A percentile compares a stretch with the other conserved stretches of the same genome.
phyloP scores from a whole-genome alignment of 2,329 filamentous ascomycete species.

The Nothophoma quercina region DNA sequence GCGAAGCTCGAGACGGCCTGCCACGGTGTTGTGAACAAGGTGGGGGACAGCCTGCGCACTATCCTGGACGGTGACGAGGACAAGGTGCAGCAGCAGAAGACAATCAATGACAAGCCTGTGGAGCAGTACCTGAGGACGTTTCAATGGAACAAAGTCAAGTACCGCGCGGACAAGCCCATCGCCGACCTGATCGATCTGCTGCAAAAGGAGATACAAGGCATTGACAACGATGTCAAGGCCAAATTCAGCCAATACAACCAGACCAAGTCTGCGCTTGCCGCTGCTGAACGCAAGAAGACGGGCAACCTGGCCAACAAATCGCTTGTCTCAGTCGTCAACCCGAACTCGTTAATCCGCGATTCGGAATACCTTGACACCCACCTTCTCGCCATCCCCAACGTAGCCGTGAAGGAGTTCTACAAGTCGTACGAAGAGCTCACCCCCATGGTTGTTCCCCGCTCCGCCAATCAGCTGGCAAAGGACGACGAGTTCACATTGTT shows the following conservation, averaged over 20 bases:
- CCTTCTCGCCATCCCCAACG: slow-evolving; percentile 84
- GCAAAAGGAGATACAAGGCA: slow-evolving; percentile 90
- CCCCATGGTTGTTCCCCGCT: slow-evolving; percentile 93
- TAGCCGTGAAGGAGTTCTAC: slow-evolving; percentile 84
- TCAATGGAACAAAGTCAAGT: slow-evolving; percentile 97
- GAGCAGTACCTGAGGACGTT: slow-evolving; percentile 91
- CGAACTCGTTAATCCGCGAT: slow-evolving; percentile 75
- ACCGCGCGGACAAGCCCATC: slow-evolving; percentile 89
- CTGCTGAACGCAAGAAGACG: slow-evolving; percentile 86
- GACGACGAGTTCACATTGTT: slow-evolving; percentile 92
- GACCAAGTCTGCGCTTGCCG: slow-evolving; percentile 82
- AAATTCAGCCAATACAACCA: slow-evolving; percentile 96
- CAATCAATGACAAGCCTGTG: slow-evolving; percentile 95
- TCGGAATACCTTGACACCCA: slow-evolving; percentile 98
- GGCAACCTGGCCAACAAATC: slow-evolving; percentile 96
- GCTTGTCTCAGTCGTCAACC: slow-evolving; percentile 86
- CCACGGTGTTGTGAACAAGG: slow-evolving; percentile 83
- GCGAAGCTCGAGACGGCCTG: slow-evolving; percentile 84
- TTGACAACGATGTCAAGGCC: slow-evolving; percentile 94
- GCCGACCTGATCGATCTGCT: slow-evolving; percentile 85
- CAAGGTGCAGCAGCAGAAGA: slow-evolving; percentile 85
- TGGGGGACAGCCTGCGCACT: slow-evolving; percentile 82
- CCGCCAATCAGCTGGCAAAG: slow-evolving; percentile 77
- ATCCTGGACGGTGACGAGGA: slow-evolving; percentile 86
- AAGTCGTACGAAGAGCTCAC: slow-evolving; percentile 86